Evolutionary conservation across 768 basidiomycete species (phyloP).

Genomic region (Lactarius quietus): DNA sequence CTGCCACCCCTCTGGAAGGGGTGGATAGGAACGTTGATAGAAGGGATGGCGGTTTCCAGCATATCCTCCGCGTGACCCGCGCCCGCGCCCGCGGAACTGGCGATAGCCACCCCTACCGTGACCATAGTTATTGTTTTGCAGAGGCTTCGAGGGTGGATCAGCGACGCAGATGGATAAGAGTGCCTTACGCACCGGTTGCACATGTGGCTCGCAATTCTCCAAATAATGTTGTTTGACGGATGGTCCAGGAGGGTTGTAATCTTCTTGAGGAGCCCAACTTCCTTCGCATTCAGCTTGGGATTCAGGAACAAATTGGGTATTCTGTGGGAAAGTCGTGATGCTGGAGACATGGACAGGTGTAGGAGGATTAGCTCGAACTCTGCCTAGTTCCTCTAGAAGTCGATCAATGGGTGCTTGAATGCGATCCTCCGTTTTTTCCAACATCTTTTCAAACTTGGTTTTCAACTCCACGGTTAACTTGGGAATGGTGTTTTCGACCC

Average conservation of each 20-base stretch:
- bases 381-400: slow-evolving; percentile 15
- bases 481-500: slow-evolving; percentile 7
- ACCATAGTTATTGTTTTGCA: not conserved
- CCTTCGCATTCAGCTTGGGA: not conserved
- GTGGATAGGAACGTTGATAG: not conserved
- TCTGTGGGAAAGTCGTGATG: not conserved
- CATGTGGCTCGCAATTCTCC: slow-evolving; percentile 1
- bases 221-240: slow-evolving; percentile 7
- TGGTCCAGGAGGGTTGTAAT: not conserved
- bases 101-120: slow-evolving; percentile 4
- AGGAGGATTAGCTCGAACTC: slow-evolving; percentile 7
- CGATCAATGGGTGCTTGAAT: slow-evolving; percentile 13
- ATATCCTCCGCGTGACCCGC: slow-evolving; percentile 12
- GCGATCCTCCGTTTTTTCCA: slow-evolving; percentile 11
- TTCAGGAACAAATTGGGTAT: not conserved
- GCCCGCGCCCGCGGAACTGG: slow-evolving; percentile 5
- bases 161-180: not conserved
- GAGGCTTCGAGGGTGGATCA: not conserved
- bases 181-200: slow-evolving; percentile 11
- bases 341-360: not conserved
- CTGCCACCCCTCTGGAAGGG: not conserved
- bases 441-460: slow-evolving; percentile 7
- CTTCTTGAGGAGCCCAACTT: slow-evolving; percentile 4
- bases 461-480: slow-evolving; percentile 6
- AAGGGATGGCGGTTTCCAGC: not conserved